Conservation (phyloP, 169 alveolate genomes). For the Plasmodium sp. region DNA sequence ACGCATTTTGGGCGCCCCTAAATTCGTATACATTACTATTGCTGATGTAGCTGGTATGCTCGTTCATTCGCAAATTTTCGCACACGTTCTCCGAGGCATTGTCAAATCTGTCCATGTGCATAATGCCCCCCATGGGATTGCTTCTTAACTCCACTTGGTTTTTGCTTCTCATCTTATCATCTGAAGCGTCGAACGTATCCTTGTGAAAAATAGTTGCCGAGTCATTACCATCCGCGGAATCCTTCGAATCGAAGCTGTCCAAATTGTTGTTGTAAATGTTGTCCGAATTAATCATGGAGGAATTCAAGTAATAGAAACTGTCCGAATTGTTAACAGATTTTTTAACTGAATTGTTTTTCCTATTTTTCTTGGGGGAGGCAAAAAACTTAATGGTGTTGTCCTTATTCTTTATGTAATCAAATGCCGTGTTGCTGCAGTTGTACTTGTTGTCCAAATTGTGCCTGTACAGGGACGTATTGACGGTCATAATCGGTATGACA, state of each 20-base stretch:
- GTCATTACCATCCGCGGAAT: slow-evolving; percentile 34
- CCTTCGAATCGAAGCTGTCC: slow-evolving; percentile 45
- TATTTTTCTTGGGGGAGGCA: slow-evolving; percentile 72
- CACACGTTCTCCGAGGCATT: not conserved
- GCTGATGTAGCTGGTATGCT: not conserved
- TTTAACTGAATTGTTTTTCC: slow-evolving; percentile 47
- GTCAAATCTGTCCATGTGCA: not conserved
- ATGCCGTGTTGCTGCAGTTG: slow-evolving; percentile 68
- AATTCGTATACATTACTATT: slow-evolving; percentile 13
- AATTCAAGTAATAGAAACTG: slow-evolving; percentile 39
- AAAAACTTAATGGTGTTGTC: slow-evolving; percentile 71
- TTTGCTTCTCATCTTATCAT: slow-evolving; percentile 37
- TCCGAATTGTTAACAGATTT: slow-evolving; percentile 64
- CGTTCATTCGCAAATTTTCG: not conserved
- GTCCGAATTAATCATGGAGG: slow-evolving; percentile 47
- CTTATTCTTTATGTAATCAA: slow-evolving; percentile 71
- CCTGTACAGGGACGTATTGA: slow-evolving; percentile 69
- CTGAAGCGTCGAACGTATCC: slow-evolving; percentile 6
- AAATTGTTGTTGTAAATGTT: slow-evolving; percentile 51
- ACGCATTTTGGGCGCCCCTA: not conserved
- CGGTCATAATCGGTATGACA: slow-evolving; percentile 64
- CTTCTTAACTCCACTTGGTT: slow-evolving; percentile 26
- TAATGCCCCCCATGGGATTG: not conserved
- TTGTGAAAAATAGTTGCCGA: slow-evolving; percentile 15
- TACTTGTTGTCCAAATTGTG: slow-evolving; percentile 66